A percentile compares a stretch with the other conserved stretches of the same genome.
phyloP scores from a whole-genome alignment of 1,139 yeast species.

The Saccharomyces hybrid region DNA sequence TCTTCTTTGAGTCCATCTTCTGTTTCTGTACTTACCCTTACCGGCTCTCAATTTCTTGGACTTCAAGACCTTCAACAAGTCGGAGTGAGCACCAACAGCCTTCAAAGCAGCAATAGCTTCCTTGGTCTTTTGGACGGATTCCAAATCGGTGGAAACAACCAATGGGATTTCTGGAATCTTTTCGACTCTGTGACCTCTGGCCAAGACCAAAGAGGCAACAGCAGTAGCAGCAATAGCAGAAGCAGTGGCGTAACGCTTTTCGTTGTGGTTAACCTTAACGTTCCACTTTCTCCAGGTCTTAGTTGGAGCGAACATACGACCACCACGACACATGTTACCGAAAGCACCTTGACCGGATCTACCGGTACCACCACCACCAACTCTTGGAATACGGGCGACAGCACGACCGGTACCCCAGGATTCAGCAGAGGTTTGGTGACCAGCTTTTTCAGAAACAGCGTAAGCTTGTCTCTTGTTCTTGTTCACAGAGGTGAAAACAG shows the following conservation, averaged over 20 bases:
- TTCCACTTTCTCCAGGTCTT: slow-evolving; percentile 99
- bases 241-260: slow-evolving; percentile 99
- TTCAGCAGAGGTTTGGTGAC: slow-evolving; percentile 99
- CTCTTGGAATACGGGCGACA: slow-evolving; percentile 99
- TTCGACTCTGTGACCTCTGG: slow-evolving; percentile 99
- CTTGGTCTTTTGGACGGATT: slow-evolving; percentile 92
- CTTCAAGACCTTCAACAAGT: slow-evolving; percentile 94
- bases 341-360: slow-evolving; percentile 99
- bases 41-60: slow-evolving; percentile 99
- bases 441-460: slow-evolving; percentile 98
- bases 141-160: slow-evolving; percentile 90
- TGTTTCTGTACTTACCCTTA: slow-evolving; percentile 99
- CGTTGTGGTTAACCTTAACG: slow-evolving; percentile 99
- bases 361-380: slow-evolving; percentile 99
- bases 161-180: slow-evolving; percentile 97
- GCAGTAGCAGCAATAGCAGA: slow-evolving; percentile 99
- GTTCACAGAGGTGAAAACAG: slow-evolving; percentile 96
- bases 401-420: slow-evolving; percentile 99
- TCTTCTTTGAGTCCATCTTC: slow-evolving; percentile 99
- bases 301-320: slow-evolving; percentile 99
- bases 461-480: slow-evolving; percentile 99
- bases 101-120: slow-evolving; percentile 97
- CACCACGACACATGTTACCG: slow-evolving; percentile 99
- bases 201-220: slow-evolving; percentile 95
- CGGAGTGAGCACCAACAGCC: slow-evolving; percentile 98